Evolutionary conservation across 2,329 filamentous ascomycete genomes (phyloP).

Genomic region (Metarhizium humberi): DNA sequence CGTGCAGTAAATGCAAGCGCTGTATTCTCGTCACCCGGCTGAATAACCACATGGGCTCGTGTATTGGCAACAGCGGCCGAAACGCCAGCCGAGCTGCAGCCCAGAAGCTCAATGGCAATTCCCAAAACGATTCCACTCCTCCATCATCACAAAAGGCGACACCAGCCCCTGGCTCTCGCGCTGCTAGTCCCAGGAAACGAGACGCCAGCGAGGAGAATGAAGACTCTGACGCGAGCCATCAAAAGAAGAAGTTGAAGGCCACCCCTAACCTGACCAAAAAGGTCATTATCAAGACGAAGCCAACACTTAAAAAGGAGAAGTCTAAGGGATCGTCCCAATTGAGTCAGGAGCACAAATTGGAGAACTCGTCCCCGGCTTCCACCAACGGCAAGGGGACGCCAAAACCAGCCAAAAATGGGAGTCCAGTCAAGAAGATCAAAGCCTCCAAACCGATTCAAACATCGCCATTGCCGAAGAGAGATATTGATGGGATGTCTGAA

Average conservation of each 20-base stretch:
- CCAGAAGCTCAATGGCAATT: constrained; percentile 51
- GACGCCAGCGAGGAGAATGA: constrained; percentile 48
- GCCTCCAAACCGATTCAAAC: constrained; percentile 37
- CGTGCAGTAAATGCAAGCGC: constrained; percentile 58
- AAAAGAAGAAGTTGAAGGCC: constrained; percentile 51
- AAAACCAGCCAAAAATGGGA: constrained; percentile 28
- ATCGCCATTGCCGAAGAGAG: constrained; percentile 39
- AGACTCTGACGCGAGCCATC: constrained; percentile 39
- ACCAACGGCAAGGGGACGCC: constrained; percentile 14
- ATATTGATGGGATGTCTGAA: constrained; percentile 44
- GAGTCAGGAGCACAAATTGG: constrained; percentile 37
- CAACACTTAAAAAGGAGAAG: constrained; percentile 44
- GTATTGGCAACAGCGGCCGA: constrained; percentile 56
- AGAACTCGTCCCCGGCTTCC: constrained; percentile 16
- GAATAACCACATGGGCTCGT: constrained; percentile 61
- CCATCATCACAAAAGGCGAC: constrained; percentile 56
- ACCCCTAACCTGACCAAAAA: constrained; percentile 36
- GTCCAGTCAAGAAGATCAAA: constrained; percentile 33
- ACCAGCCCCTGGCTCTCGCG: constrained; percentile 44
- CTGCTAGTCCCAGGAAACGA: constrained; percentile 46
- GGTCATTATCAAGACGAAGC: constrained; percentile 45
- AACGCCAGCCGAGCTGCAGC: constrained; percentile 54
- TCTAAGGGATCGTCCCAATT: constrained; percentile 40
- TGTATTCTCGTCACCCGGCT: constrained; percentile 56
- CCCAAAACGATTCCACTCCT: constrained; percentile 46